Evolutionary conservation across 345 rosid genomes (phyloP), one percentile per base, ranked within the genome.

Genomic region (Arabis alpina): DNA sequence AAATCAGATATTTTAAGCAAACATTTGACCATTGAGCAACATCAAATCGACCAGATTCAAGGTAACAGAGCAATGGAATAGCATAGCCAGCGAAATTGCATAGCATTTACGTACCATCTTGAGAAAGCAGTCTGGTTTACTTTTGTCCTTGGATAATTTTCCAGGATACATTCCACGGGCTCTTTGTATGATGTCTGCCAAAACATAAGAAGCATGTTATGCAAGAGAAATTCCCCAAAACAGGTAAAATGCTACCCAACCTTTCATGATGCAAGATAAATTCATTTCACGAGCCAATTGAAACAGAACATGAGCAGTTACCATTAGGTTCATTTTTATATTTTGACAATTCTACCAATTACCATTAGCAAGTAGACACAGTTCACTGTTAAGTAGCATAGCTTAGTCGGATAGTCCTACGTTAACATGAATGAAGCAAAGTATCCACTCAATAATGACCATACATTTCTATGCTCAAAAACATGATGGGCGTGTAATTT

Each of bases 91-190:
- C 4, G 42, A 7, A 44, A 68, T 67, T 12, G 51, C 32, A 28
- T 4, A 28, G 30, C 30, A 28, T 28, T 28, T 28, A 28, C 39
- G 58, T 83, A 93, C 99, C 99, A 93, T 86, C 82, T 80, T 85
- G 48, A 94, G 91, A 83, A 89, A 91, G 82, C 96, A 79, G 68
- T 83, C 87, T 42, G 96, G 91, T 77, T 77, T 81, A 61, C 54
- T 78, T 78, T 76, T 82, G 60, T 76, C 80, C 76, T 75, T 77
- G 52, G 84, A 77, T 54, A 83, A 74, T 72, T 81, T 91, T 74
- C 79, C 87, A 4, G 90, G 83, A 65, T 77, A 85, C 96, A 91
- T 91, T n/a, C 80, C 80, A 23, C 86, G 88, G 69, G 92, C 87
- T 61, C 67, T 81, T 79, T 84, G 82, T 64, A 86, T 80, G 34